phyloP scores from a whole-genome alignment of 169 alveolate genomes.

The Babesia divergens region DNA sequence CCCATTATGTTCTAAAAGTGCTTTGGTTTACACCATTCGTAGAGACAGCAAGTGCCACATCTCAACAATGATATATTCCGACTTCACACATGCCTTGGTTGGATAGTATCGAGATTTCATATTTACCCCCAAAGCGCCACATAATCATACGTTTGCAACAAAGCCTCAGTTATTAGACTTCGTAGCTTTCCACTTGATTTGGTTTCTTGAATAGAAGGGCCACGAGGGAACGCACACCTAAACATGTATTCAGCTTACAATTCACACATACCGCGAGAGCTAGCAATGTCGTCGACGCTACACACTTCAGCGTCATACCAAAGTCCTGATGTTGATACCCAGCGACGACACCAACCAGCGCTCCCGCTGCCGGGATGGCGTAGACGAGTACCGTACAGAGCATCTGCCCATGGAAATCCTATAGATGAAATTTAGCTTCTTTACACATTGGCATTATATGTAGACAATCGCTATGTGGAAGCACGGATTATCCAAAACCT shows the following conservation, averaged over 20 bases:
- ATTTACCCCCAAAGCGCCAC: too few species aligned
- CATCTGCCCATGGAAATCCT: conserved; percentile 67
- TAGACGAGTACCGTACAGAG: conserved; percentile 10
- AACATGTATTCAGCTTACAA: not conserved
- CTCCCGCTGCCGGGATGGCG: not conserved
- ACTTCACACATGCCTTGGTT: too few species aligned
- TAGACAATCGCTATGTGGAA: not conserved
- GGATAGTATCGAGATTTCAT: too few species aligned
- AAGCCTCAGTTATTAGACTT: not conserved
- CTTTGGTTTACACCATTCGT: too few species aligned
- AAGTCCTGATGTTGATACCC: conserved; percentile 49
- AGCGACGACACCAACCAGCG: conserved; percentile 29
- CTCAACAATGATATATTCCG: too few species aligned
- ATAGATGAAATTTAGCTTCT: not conserved
- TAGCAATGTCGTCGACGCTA: conserved; percentile 10
- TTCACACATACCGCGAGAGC: conserved; percentile 12
- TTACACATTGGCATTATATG: not conserved
- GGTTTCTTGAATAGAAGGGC: conserved; percentile 44
- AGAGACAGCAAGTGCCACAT: too few species aligned
- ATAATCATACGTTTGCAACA: too few species aligned
- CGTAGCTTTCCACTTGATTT: conserved; percentile 34
- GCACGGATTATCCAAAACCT: not conserved
- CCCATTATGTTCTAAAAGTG: too few species aligned
- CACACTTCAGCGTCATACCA: conserved; percentile 1
- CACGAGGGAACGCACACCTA: conserved; percentile 58